Evolutionary conservation across 176 grass and related monocot species (phyloP), one percentile per base, ranked within the genome.

Genomic region (Cenchrus purpureus): DNA sequence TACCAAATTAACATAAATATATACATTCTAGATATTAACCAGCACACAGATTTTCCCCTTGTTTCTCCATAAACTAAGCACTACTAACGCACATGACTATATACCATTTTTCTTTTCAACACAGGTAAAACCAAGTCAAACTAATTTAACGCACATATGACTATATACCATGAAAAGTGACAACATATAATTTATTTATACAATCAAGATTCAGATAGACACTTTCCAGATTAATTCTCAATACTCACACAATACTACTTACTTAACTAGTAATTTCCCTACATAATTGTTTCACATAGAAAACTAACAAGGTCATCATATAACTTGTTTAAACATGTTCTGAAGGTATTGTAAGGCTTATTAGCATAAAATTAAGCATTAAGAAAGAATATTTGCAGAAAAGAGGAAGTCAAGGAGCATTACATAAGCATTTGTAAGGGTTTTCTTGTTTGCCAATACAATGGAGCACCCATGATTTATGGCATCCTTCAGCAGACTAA

Each of bases 401-500:
- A 71, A 73, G 48, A 31, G 12, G 0, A 52, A 73, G 25, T 31
- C 68, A 52, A 5, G 50, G 15, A 29, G 48, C n/a, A 73, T 73
- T 93, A 98, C 95, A 88, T 95, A 90, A 80, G 74, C 76, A 88
- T 87, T 86, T 7, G 93, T 93, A 75, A 98, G 92, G 22, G 22
- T 25, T 25, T 25, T 25, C 22, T 25, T 25, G 22, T 25, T 25
- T 25, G 22, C 22, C 22, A 54, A 60, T 37, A 95, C 82, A 48
- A 92, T 37, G n/a, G 91, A 93, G 63, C 88, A 95, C 70, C 95
- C 93, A 64, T 85, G 77, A 53, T 64, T 69, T 31, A 89, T 64
- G 2, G 86, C 91, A 66, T 87, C 65, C 67, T 93, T 95, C 72
- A 98, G 77, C 79, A 90, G 53, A 79, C 52, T 55, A 84, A 95